A percentile compares a stretch with the other conserved stretches of the same genome.
These are phyloP conservation scores for Cordyceps militaris DNA, from an alignment of 2,329 filamentous ascomycete genomes.

Conservation along the genomic window DNA sequence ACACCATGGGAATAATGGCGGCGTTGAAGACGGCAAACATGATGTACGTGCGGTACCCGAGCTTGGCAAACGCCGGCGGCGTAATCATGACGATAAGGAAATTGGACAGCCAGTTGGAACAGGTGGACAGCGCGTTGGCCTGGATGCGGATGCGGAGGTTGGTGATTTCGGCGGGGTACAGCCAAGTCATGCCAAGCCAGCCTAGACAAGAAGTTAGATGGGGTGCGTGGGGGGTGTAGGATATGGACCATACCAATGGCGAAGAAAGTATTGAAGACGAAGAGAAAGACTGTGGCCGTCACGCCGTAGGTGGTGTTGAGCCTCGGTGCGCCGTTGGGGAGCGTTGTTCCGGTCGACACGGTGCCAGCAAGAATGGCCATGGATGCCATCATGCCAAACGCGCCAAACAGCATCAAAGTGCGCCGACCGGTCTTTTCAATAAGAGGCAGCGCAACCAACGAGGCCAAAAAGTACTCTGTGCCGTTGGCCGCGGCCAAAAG, in stretches of 20 bases:
- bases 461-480: conserved; percentile 34
- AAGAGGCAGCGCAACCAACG: conserved; percentile 30
- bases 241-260: conserved; percentile 26
- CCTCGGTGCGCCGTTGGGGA: conserved; percentile 21
- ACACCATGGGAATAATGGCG: conserved; percentile 41
- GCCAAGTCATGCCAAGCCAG: conserved; percentile 56
- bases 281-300: conserved; percentile 43
- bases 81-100: conserved; percentile 63
- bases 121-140: conserved; percentile 57
- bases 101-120: conserved; percentile 54
- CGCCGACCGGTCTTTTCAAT: conserved; percentile 51
- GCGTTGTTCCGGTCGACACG: conserved; percentile 24
- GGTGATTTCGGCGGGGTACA: conserved; percentile 56
- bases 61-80: conserved; percentile 48
- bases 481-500: conserved; percentile 49
- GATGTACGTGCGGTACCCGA: conserved; percentile 44
- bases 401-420: conserved; percentile 56
- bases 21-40: conserved; percentile 47
- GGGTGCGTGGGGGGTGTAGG: too few relatives aligned
- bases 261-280: conserved; percentile 57
- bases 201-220: conserved; percentile 30
- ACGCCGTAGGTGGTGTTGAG: conserved; percentile 23
- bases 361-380: conserved; percentile 49
- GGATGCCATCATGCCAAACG: conserved; percentile 55
- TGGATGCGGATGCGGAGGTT: conserved; percentile 53